phyloP scores from a whole-genome alignment of 768 basidiomycete species.

The Mycena galopus region DNA sequence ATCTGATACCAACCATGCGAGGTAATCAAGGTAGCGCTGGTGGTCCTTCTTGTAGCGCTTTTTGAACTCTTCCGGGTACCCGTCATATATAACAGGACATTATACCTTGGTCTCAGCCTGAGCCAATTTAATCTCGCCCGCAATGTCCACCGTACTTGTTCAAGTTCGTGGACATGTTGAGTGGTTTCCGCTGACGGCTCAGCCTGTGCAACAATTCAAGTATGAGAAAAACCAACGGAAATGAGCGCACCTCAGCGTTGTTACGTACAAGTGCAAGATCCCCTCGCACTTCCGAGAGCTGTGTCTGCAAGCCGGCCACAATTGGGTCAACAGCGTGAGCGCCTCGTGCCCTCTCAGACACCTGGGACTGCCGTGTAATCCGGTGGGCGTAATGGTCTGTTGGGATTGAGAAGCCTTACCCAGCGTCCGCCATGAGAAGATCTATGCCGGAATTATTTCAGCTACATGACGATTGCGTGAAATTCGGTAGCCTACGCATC shows the following conservation, averaged over 20 bases:
- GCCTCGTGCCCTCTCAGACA: constrained; percentile 3
- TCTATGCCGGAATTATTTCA: no score
- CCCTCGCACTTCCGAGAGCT: constrained; percentile 3
- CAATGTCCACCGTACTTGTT: background rate
- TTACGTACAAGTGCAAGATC: no score
- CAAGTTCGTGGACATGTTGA: constrained; percentile 6
- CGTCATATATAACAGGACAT: background rate
- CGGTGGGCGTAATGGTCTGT: constrained; percentile 4
- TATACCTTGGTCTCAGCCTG: constrained; percentile 2
- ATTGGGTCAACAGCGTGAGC: constrained; percentile 10
- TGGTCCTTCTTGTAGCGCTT: no score
- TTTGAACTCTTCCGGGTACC: no score
- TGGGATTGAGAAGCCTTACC: no score
- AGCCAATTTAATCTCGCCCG: background rate
- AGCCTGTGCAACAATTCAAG: background rate
- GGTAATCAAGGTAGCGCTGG: no score
- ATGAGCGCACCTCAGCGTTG: no score
- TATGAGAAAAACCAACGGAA: background rate
- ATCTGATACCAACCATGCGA: no score
- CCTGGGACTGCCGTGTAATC: constrained; percentile 9
- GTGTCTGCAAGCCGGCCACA: constrained; percentile 2
- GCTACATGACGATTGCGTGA: no score
- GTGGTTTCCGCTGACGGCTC: background rate
- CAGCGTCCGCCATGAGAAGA: no score
- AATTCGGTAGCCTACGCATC: no score